A percentile compares a stretch with the other conserved stretches of the same genome.
These are phyloP conservation scores for Yamadazyma aaseri DNA, from an alignment of 1,139 yeast species.

Conservation along the genomic window DNA sequence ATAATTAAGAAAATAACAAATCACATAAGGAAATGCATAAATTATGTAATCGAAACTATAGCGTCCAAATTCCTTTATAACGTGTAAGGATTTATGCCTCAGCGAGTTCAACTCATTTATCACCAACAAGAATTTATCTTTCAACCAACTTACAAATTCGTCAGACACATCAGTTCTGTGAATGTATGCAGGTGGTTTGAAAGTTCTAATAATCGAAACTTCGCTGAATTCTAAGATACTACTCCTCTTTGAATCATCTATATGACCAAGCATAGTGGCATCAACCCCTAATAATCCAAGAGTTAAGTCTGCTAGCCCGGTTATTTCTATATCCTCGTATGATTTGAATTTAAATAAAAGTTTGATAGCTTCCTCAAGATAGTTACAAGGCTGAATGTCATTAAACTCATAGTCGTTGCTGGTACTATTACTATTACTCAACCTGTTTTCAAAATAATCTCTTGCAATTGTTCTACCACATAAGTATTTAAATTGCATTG, in stretches of 20 bases:
- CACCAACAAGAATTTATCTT: background rate
- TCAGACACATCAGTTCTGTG: no score
- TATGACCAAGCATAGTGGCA: background rate
- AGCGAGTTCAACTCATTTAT: background rate
- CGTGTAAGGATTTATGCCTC: background rate
- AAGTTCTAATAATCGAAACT: no score
- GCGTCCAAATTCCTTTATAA: slow-evolving; percentile 1
- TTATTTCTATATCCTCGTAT: background rate
- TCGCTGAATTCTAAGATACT: no score
- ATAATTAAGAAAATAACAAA: slow-evolving; percentile 6
- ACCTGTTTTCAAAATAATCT: background rate
- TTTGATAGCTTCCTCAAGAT: slow-evolving; percentile 3
- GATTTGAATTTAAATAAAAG: slow-evolving; percentile 5
- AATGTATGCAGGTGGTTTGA: no score
- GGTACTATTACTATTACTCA: background rate
- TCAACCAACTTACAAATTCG: slow-evolving; percentile 1
- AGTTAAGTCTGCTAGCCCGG: slow-evolving; percentile 8
- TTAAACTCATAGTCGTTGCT: slow-evolving; percentile 7
- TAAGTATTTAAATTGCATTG: slow-evolving; percentile 3
- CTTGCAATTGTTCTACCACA: slow-evolving; percentile 4
- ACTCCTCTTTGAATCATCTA: background rate
- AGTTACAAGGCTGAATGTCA: slow-evolving; percentile 2
- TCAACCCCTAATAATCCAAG: slow-evolving; percentile 5
- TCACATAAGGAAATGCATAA: slow-evolving; percentile 6
- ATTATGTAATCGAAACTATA: slow-evolving; percentile 1